Percentiles rank a stretch among this genome's conserved stretches.
Evolutionary conservation across 805 yeast species (phyloP).

Genomic region (Schwanniomyces sp.): DNA sequence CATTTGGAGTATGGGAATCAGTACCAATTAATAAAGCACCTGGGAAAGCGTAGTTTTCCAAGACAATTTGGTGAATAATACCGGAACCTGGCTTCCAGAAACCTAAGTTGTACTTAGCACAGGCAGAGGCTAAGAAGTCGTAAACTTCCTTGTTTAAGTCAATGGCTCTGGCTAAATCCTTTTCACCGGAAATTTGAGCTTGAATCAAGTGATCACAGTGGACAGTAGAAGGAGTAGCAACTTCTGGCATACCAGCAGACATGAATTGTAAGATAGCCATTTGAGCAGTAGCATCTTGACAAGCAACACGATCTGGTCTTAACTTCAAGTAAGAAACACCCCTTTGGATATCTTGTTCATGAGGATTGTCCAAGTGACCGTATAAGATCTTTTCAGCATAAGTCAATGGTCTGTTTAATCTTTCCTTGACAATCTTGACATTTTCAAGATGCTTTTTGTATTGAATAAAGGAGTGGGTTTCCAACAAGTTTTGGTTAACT

Average conservation of each 20-base stretch:
- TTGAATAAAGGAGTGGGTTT: conserved; percentile 81
- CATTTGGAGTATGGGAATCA: conserved; percentile 97
- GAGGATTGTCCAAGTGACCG: conserved; percentile 93
- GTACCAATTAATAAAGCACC: conserved; percentile 97
- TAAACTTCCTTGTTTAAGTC: conserved; percentile 91
- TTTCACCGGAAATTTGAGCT: conserved; percentile 87
- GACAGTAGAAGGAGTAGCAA: conserved; percentile 93
- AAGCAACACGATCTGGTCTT: conserved; percentile 97
- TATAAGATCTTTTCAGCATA: conserved; percentile 94
- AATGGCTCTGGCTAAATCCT: conserved; percentile 83
- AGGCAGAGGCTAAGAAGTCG: conserved; percentile 86
- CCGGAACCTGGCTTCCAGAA: conserved; percentile 99
- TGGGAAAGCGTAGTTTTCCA: conserved; percentile 96
- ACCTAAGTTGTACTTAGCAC: conserved; percentile 94
- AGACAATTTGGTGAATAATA: conserved; percentile 93
- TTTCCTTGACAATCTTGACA: conserved; percentile 77
- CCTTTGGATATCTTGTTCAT: conserved; percentile 78
- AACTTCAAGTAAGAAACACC: conserved; percentile 90
- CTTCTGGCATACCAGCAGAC: conserved; percentile 90
- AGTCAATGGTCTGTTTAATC: conserved; percentile 86
- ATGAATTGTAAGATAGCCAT: conserved; percentile 96
- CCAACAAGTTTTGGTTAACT: conserved; percentile 79
- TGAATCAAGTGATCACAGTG: conserved; percentile 98
- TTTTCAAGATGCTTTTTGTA: conserved; percentile 90
- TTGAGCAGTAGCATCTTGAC: conserved; percentile 99